Percentiles rank a stretch among this genome's conserved stretches.
phyloP scores from a whole-genome alignment of 1,284 basidiomycete genomes.

The Xerocomus nothofagi region DNA sequence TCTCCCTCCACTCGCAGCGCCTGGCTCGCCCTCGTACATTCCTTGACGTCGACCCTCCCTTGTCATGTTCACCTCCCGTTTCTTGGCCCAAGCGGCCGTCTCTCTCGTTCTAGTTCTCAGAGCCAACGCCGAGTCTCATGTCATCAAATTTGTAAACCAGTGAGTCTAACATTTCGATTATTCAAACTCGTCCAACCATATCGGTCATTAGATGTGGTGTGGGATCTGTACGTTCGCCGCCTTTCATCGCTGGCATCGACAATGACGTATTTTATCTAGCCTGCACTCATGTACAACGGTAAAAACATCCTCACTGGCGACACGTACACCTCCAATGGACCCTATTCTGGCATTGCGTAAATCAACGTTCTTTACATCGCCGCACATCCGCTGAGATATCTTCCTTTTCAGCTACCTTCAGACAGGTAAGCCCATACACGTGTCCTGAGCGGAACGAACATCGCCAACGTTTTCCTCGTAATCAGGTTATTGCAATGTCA shows the following conservation, averaged over 20 bases:
- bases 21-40: constrained; percentile 16
- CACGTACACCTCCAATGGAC: constrained; percentile 16
- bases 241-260: background rate
- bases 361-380: constrained; percentile 4
- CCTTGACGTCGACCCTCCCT: constrained; percentile 13
- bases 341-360: constrained; percentile 30
- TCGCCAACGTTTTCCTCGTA: background rate
- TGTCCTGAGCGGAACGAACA: background rate
- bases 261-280: constrained; percentile 14
- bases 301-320: constrained; percentile 23
- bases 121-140: constrained; percentile 26
- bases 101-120: constrained; percentile 19
- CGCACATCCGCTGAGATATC: background rate
- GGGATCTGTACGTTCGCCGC: constrained; percentile 17
- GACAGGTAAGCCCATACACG: constrained; percentile 24
- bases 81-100: constrained; percentile 23
- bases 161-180: constrained; percentile 12
- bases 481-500: constrained; percentile 37
- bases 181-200: background rate
- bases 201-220: constrained; percentile 24
- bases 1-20: background rate
- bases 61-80: constrained; percentile 24
- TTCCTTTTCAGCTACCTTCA: constrained; percentile 28
- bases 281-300: constrained; percentile 23
- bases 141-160: constrained; percentile 29